Evolutionary conservation across 1,284 basidiomycete genomes (phyloP), one percentile per base, ranked within the genome.

Genomic region (Melampsora americana): DNA sequence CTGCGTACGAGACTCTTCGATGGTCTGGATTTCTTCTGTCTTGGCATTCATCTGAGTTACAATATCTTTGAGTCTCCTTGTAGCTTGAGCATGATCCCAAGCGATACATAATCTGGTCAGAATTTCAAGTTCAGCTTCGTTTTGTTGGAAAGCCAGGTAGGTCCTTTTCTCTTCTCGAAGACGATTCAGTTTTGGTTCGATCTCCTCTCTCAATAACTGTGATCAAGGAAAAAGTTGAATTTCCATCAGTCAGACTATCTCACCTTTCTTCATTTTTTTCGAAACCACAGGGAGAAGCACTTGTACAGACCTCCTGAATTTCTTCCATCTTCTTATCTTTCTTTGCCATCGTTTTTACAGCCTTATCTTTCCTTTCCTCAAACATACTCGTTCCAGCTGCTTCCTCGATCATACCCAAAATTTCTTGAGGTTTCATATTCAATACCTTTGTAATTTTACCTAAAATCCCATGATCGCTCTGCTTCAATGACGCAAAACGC

Each of bases 371-470:
- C 46, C 92, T 88, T 78, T 99, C 95, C 83, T 99, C 96, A 81
- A 98, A 99, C 95, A 99, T 99, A 50, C 94, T 89, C 66, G 96
- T 99, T 1, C 96, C 96, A 0, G 95, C 93, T 0, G 96, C 96
- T 83, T 99, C 96, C 83, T 99, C 96, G 14, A 99, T 93, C 92
- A 99, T 95, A 2, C 94, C 93, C 18, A 99, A 87, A 78, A 99
- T 97, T 83, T 99, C 96, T 84, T 91, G 90, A 0, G 96, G 95
- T 70, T 93, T 91, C 96, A 99, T 99, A 83, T 98, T 99, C 74
- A 99, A 88, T 1, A 99, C 92, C 88, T 92, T 84, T 72, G 83
- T 83, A 79, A 84, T 85, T 79, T 84, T 84, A 59, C 80, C 80
- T 81, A 68, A 18, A 44, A 18, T 16, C 23, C 46, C n/a, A 26